These are phyloP conservation scores for Syzygium syzygioides DNA, from an alignment of 441 rosid species.

Conservation along the genomic window DNA sequence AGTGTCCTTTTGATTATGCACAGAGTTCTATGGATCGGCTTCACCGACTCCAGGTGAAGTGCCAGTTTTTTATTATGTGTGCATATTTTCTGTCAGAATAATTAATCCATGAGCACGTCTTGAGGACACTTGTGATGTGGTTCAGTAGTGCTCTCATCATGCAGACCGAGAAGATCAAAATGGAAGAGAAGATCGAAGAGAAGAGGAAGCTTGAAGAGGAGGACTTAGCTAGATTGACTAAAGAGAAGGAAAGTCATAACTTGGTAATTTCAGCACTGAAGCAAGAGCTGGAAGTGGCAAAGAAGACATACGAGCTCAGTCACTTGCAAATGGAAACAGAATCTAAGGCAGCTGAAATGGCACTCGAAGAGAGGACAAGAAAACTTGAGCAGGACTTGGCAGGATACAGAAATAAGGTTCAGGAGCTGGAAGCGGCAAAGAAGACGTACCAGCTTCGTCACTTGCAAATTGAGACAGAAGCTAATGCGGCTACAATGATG, in stretches of 20 bases:
- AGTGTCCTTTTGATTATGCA: constrained; percentile 4
- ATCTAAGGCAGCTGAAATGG: constrained; percentile 36
- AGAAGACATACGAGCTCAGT: constrained; percentile 38
- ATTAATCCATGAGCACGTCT: background rate
- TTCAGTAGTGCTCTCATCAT: background rate
- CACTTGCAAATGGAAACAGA: constrained; percentile 45
- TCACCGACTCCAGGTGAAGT: constrained; percentile 48
- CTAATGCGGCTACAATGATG: constrained; percentile 34
- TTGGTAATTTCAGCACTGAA: constrained; percentile 32
- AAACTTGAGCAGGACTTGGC: constrained; percentile 1
- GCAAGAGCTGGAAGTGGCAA: constrained; percentile 51
- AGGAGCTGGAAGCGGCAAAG: constrained; percentile 41
- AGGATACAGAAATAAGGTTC: background rate
- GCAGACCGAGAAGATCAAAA: constrained; percentile 4
- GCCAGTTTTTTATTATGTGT: background rate
- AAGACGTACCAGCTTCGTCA: constrained; percentile 39
- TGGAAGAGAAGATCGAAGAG: background rate
- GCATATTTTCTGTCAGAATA: background rate
- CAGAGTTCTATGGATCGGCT: constrained; percentile 43
- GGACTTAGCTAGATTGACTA: constrained; percentile 13
- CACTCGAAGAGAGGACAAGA: constrained; percentile 30
- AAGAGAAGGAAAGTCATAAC: constrained; percentile 33
- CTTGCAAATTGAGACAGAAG: constrained; percentile 41
- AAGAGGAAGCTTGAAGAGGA: background rate
- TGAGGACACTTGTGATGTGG: background rate